Percentiles rank a stretch among this genome's conserved stretches.
Evolutionary conservation across 1,284 basidiomycete species (phyloP).

Genomic region (Heterobasidion irregulare): DNA sequence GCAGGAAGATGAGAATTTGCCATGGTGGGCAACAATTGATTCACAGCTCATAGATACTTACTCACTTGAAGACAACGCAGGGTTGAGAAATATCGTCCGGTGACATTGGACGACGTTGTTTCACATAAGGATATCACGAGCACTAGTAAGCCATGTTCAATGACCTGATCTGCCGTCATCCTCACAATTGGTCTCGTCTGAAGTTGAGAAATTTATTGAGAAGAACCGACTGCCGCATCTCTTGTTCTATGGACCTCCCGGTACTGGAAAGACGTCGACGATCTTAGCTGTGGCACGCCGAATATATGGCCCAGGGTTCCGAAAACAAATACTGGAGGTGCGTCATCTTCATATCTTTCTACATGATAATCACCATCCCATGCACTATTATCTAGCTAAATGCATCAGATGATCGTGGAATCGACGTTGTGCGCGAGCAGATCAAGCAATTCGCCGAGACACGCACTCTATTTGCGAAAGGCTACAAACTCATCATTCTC

Average conservation of each 20-base stretch:
- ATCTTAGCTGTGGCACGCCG: constrained; percentile 94
- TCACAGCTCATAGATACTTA: constrained; percentile 2
- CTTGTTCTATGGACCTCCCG: constrained; percentile 96
- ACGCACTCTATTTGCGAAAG: constrained; percentile 83
- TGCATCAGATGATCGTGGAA: constrained; percentile 96
- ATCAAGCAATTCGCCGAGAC: constrained; percentile 99
- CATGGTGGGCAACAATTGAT: constrained; percentile 45
- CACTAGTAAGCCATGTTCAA: constrained; percentile 58
- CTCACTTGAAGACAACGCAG: constrained; percentile 30
- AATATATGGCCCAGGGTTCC: constrained; percentile 80
- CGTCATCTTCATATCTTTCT: constrained; percentile 9
- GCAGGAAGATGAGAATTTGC: constrained; percentile 55
- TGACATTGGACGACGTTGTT: constrained; percentile 84
- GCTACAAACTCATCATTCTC: constrained; percentile 96
- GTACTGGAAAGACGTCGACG: constrained; percentile 96
- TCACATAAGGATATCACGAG: constrained; percentile 90
- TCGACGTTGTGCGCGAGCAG: constrained; percentile 97
- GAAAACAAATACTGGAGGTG: constrained; percentile 92
- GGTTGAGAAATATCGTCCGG: constrained; percentile 95
- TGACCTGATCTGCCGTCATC: not conserved
- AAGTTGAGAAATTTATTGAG: constrained; percentile 95
- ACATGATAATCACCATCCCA: not conserved
- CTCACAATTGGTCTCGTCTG: constrained; percentile 2
- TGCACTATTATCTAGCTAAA: constrained; percentile 57
- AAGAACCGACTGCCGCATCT: constrained; percentile 93